Evolutionary conservation across 768 basidiomycete genomes (phyloP).

Genomic region (Lyophyllum semitale): DNA sequence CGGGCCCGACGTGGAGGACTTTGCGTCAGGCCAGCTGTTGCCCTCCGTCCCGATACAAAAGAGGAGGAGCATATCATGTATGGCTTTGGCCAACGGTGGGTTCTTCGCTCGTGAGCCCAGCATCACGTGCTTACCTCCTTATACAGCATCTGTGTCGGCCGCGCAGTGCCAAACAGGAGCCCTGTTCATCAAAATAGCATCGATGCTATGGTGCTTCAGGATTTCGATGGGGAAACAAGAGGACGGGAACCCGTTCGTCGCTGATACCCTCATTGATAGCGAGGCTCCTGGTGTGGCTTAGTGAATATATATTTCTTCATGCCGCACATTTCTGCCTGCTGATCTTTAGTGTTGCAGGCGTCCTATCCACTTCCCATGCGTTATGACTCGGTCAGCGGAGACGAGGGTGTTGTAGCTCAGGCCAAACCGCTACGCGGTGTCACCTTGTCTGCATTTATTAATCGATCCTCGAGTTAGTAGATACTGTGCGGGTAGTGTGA

Average conservation of each 20-base stretch:
- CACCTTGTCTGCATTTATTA: too few species aligned
- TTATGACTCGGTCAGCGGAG: not conserved
- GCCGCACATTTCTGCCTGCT: not conserved
- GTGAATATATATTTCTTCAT: not conserved
- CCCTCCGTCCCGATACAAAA: not conserved
- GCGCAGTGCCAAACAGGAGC: constrained; percentile 5
- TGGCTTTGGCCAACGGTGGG: constrained; percentile 13
- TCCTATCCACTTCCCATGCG: not conserved
- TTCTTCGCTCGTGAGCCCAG: too few species aligned
- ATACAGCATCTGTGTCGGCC: constrained; percentile 10
- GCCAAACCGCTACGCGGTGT: not conserved
- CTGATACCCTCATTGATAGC: not conserved
- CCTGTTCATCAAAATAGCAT: constrained; percentile 9
- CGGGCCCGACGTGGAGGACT: constrained; percentile 20
- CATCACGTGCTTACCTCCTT: too few species aligned
- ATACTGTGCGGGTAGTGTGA: too few species aligned
- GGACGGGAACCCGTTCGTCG: not conserved
- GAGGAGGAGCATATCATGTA: constrained; percentile 3
- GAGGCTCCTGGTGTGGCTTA: not conserved
- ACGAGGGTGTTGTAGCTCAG: not conserved
- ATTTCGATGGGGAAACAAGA: constrained; percentile 3
- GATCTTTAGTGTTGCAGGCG: not conserved
- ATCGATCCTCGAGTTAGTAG: too few species aligned
- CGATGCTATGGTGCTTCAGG: not conserved
- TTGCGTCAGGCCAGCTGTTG: constrained; percentile 2